These are phyloP conservation scores for Fusarium domesticum DNA, from an alignment of 2,329 filamentous ascomycete genomes.

Conservation along the genomic window DNA sequence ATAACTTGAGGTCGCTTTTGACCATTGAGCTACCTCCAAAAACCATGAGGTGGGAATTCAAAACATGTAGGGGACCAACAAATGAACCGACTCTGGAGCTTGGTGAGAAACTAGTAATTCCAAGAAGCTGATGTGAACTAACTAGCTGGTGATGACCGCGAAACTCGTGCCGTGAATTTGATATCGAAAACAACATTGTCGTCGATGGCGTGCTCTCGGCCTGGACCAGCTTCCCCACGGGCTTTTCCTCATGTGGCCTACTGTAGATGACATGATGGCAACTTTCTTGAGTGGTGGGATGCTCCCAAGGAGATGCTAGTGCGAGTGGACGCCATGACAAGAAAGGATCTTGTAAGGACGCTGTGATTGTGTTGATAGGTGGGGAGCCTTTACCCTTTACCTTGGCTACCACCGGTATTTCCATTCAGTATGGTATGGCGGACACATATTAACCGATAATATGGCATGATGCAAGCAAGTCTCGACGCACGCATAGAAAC, in stretches of 20 bases:
- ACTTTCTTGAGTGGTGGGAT: too few species aligned
- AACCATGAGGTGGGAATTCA: too few species aligned
- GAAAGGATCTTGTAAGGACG: too few species aligned
- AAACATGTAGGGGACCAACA: not conserved
- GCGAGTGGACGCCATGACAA: too few species aligned
- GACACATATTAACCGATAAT: too few species aligned
- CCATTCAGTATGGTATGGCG: too few species aligned
- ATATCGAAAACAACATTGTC: constrained; percentile 1
- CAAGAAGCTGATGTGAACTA: not conserved
- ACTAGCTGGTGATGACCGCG: not conserved
- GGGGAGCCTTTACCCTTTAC: too few species aligned
- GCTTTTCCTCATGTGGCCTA: constrained; percentile 22
- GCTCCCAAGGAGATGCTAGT: too few species aligned
- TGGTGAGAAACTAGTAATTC: not conserved
- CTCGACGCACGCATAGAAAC: constrained; percentile 26
- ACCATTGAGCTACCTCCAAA: not conserved
- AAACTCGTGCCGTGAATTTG: too few species aligned
- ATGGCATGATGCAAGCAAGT: not conserved
- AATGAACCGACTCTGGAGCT: not conserved
- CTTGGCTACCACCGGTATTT: too few species aligned
- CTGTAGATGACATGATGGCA: constrained; percentile 9
- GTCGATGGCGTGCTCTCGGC: constrained; percentile 23
- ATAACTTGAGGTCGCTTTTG: not conserved
- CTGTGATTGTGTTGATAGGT: too few species aligned
- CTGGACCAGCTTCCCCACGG: constrained; percentile 5